Base-by-base conservation (phyloP, 495 filamentous ascomycete genomes). In the Aspergillus haitiensis region DNA sequence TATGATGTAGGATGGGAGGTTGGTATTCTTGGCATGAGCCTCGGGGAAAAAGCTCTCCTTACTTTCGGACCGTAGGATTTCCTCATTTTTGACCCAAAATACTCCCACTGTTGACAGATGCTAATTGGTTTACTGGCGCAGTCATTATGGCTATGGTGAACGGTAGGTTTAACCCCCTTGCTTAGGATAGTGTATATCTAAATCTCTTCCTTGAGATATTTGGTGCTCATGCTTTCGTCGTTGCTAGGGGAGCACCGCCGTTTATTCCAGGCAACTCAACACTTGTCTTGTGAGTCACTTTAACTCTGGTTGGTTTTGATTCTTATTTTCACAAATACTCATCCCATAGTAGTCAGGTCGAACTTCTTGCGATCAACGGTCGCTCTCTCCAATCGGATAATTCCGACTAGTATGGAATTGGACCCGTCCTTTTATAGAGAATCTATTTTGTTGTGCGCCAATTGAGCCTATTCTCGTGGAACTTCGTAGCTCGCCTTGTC, bases 1-100 rank as follows among this genome's bases (percentile, higher is more conserved):
- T 34, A 67, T 61, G 65, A 36, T 7, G n/a, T 34, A 67, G 65
- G 65, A 36, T 67, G 65, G 65, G 65, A 67, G 5, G 56, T 67
- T 3, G 65, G 65, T 2, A 55, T 67, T 37, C 53, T 67, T 0
- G 59, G 62, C 0, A 67, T 67, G 65, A 67, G 65, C 33, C 48
- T 67, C 15, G 65, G 65, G 0, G 65, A 67, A 59, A 67, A 67
- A 36, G 31, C 65, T 6, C 49, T 60, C n/a, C 61, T 67, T 44
- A 67, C 65, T 0, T 67, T 67, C 39, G 65, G 65, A 1, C 65
- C 65, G 65, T 67, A 59, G 5, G 65, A 56, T 6, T 21, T 52
- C 34, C 56, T 31, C 15, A 6, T 42, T 13, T 18, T 21, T 15
- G 6, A 12, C 15, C 4, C 27, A 11, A 31, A 15, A 21, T 51